These are phyloP conservation scores for Pseudogymnoascus sp. DNA, from an alignment of 2,329 filamentous ascomycete genomes.

Conservation along the genomic window DNA sequence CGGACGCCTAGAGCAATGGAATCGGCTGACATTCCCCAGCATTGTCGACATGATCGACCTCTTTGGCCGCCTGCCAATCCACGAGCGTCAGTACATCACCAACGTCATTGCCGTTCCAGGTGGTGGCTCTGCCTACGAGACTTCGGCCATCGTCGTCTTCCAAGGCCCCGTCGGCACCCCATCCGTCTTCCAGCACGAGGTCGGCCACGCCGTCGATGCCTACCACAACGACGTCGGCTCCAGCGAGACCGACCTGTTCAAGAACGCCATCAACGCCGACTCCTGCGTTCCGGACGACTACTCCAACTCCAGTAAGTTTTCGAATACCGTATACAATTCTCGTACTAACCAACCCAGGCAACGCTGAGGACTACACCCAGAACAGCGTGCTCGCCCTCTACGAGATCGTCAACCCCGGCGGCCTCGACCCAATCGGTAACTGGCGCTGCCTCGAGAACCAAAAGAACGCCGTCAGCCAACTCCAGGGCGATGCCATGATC, in stretches of 20 bases:
- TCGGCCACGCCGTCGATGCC: slow-evolving; percentile 15
- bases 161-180: background rate
- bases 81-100: slow-evolving; percentile 16
- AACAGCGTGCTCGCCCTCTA: slow-evolving; percentile 13
- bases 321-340: background rate
- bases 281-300: slow-evolving; percentile 15
- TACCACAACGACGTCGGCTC: slow-evolving; percentile 9
- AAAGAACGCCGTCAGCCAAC: slow-evolving; percentile 13
- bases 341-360: slow-evolving; percentile 5
- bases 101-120: slow-evolving; percentile 15
- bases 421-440: slow-evolving; percentile 12
- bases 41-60: slow-evolving; percentile 15
- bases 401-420: slow-evolving; percentile 12
- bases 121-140: slow-evolving; percentile 10
- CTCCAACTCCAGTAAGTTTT: slow-evolving; percentile 13
- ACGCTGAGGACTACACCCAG: slow-evolving; percentile 15
- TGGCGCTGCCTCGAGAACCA: slow-evolving; percentile 14
- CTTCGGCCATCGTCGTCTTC: slow-evolving; percentile 8
- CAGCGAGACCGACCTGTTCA: slow-evolving; percentile 12
- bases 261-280: slow-evolving; percentile 11
- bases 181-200: slow-evolving; percentile 10
- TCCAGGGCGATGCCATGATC: slow-evolving; percentile 7
- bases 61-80: slow-evolving; percentile 15
- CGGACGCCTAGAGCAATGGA: background rate
- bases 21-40: background rate